Evolutionary conservation across 306 rosid species (phyloP), one percentile per base, ranked within the genome.

Genomic region (Psophocarpus tetragonolobus): DNA sequence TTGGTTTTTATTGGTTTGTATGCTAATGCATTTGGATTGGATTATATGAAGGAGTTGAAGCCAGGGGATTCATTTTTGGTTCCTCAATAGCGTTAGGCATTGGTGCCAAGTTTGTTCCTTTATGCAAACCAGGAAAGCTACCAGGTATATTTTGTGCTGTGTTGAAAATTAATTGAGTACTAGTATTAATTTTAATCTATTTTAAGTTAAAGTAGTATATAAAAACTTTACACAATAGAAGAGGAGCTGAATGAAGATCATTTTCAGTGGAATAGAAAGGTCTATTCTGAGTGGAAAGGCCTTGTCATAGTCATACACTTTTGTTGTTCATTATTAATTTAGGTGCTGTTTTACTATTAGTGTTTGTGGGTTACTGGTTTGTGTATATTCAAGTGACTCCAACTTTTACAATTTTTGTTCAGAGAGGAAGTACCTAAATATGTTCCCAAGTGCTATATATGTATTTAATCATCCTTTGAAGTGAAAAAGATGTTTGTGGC

Each of bases 11-110:
- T 42, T 42, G 77, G 41, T 26, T 58, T 65, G 35, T 24, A 30
- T 83, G 23, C 36, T 74, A 26, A 60, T 75, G 83, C 32, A 53
- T 57, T 57, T 73, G 66, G 42, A 41, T 58, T 51, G 39, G 42
- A 62, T 74, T 45, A 47, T 41, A 26, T 82, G 84, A 68, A 92
- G 97, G 97, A 15, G 91, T 92, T 74, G 97, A 92, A 82, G 96
- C 97, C 21, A 90, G 96, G 71, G 97, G 97, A 54, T 92, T 92
- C 88, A 84, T 92, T 89, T 92, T 90, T 78, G 97, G 93, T 56
- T 93, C 97, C 62, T 83, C 97, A 7, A 86, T 92, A 82, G 96
- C 97, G 7, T 82, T 88, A 53, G 91, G 92, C 62, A 88, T 92
- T 54, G 97, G 93, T 12, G 96, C 97, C 51, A 92, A 92, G 92